Evolutionary conservation across 495 filamentous ascomycete species (phyloP).

Genomic region (Cryomyces minteri): DNA sequence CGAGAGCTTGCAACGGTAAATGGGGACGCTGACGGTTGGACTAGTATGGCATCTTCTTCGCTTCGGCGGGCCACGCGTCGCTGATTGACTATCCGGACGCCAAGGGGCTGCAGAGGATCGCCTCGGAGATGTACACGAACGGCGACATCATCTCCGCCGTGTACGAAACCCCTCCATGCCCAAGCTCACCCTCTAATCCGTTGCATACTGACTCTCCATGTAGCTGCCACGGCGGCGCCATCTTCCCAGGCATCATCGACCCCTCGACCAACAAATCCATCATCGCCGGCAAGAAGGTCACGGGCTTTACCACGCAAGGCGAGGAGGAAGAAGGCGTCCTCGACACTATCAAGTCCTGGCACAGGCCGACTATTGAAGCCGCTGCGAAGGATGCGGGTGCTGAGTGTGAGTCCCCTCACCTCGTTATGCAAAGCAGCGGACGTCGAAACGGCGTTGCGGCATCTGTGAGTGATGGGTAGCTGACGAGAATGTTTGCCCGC

Average conservation of each 20-base stretch:
- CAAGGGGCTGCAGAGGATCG: slow-evolving; percentile 21
- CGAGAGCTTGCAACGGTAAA: no score
- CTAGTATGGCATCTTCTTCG: slow-evolving; percentile 26
- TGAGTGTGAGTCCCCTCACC: slow-evolving; percentile 16
- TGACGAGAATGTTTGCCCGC: neutral
- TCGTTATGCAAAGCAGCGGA: neutral
- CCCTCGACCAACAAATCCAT: slow-evolving; percentile 21
- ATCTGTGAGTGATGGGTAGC: neutral
- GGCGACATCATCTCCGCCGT: slow-evolving; percentile 24
- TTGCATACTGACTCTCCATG: neutral
- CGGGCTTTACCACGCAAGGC: slow-evolving; percentile 27
- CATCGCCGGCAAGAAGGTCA: slow-evolving; percentile 24
- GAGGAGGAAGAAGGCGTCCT: slow-evolving; percentile 23
- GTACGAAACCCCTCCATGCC: slow-evolving; percentile 4
- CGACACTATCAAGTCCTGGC: slow-evolving; percentile 19
- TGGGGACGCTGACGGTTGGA: no score
- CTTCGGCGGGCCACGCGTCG: slow-evolving; percentile 27
- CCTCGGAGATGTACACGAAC: slow-evolving; percentile 20
- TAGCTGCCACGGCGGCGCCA: slow-evolving; percentile 25
- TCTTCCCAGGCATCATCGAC: slow-evolving; percentile 24
- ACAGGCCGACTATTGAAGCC: slow-evolving; percentile 19
- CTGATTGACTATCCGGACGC: slow-evolving; percentile 28
- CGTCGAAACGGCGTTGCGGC: neutral
- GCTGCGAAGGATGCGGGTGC: slow-evolving; percentile 18
- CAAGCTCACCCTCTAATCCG: neutral